A percentile compares a stretch with the other conserved stretches of the same genome.
These are phyloP conservation scores for Tetrahymena thermophila DNA, from an alignment of 73 alveolate genomes.

Conservation along the genomic window DNA sequence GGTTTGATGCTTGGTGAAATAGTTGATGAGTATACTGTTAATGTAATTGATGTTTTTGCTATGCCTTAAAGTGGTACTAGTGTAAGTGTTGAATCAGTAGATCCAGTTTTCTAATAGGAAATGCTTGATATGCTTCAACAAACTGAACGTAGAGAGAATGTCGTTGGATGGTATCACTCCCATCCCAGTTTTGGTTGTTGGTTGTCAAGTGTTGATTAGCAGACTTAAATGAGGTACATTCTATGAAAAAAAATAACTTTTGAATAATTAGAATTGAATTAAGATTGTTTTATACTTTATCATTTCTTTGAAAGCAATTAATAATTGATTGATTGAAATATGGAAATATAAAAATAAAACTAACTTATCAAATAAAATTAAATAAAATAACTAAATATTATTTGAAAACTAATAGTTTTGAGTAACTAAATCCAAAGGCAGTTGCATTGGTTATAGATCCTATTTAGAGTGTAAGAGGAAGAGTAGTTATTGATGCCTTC, in stretches of 20 bases:
- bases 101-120: conserved; percentile 97
- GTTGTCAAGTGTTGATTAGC: conserved; percentile 70
- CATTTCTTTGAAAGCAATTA: too few relatives aligned
- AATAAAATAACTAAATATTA: conserved; percentile 92
- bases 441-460: conserved; percentile 99
- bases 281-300: background rate
- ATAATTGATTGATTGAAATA: background rate
- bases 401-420: conserved; percentile 22
- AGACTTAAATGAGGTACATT: background rate
- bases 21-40: conserved; percentile 93
- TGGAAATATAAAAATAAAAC: background rate
- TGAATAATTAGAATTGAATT: background rate
- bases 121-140: conserved; percentile 97
- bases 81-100: conserved; percentile 99
- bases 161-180: conserved; percentile 99
- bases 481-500: conserved; percentile 99
- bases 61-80: conserved; percentile 99
- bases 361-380: background rate
- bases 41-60: conserved; percentile 98
- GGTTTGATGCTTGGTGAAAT: conserved; percentile 98
- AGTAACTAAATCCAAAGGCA: conserved; percentile 95
- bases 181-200: conserved; percentile 99
- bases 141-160: conserved; percentile 97
- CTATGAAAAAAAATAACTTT: background rate
- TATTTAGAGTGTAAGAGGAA: conserved; percentile 97